Evolutionary conservation across 805 yeast species (phyloP).

Genomic region (Yamadazyma philogaea): DNA sequence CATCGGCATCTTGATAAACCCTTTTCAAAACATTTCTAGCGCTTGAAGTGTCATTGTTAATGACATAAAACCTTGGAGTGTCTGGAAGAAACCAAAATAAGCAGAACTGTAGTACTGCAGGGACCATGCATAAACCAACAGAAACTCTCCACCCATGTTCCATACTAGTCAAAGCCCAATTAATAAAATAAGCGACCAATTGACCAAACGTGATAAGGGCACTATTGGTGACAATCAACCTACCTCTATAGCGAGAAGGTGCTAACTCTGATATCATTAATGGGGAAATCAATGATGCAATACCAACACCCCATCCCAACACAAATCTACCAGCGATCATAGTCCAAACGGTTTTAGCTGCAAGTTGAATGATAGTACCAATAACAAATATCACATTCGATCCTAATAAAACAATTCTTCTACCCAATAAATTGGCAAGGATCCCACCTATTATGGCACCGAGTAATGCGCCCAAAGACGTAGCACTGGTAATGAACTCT

Average conservation of each 20-base stretch:
- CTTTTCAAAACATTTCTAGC: constrained; percentile 66
- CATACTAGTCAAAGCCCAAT: constrained; percentile 76
- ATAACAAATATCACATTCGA: constrained; percentile 79
- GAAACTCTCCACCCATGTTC: constrained; percentile 89
- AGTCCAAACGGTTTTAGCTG: constrained; percentile 77
- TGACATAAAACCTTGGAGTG: constrained; percentile 86
- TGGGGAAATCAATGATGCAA: constrained; percentile 93
- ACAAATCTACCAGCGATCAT: constrained; percentile 90
- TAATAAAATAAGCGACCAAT: constrained; percentile 87
- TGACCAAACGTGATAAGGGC: constrained; percentile 94
- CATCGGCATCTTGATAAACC: constrained; percentile 63
- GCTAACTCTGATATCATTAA: constrained; percentile 89
- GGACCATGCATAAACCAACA: constrained; percentile 87
- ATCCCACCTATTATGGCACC: constrained; percentile 79
- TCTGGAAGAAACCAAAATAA: constrained; percentile 88
- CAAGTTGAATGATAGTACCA: constrained; percentile 84
- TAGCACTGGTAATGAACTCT: constrained; percentile 90
- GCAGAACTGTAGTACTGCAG: constrained; percentile 73
- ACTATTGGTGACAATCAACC: constrained; percentile 84
- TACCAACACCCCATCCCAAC: constrained; percentile 96
- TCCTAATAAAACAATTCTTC: constrained; percentile 78
- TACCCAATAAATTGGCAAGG: constrained; percentile 77
- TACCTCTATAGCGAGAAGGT: constrained; percentile 86
- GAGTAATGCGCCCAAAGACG: constrained; percentile 87
- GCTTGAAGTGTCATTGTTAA: constrained; percentile 58